Evolutionary conservation across 2,329 filamentous ascomycete species (phyloP).

Genomic region (Venturia carpophila): DNA sequence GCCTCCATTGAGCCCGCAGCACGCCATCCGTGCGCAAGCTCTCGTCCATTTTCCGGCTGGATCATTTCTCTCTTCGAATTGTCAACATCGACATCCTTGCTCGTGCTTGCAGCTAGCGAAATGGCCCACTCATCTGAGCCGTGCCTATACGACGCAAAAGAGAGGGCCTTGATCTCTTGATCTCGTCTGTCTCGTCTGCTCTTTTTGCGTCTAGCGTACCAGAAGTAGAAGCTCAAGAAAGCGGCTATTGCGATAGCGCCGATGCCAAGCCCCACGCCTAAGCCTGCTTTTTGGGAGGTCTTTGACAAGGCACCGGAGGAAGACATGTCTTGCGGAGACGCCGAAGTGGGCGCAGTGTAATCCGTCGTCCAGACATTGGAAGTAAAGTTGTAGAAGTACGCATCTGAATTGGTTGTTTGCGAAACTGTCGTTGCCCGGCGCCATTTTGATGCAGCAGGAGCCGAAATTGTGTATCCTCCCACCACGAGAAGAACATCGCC

Average conservation of each 20-base stretch:
- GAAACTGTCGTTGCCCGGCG: conserved; percentile 24
- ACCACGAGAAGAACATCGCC: conserved; percentile 54
- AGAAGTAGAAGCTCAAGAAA: conserved; percentile 37
- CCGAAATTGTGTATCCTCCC: conserved; percentile 49
- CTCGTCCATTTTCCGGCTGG: not conserved
- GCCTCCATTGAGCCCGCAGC: conserved; percentile 26
- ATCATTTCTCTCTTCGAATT: not conserved
- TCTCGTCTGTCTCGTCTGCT: conserved; percentile 41
- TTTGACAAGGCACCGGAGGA: conserved; percentile 33
- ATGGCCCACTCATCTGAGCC: conserved; percentile 14
- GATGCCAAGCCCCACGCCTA: conserved; percentile 39
- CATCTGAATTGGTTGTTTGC: conserved; percentile 35
- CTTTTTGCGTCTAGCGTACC: conserved; percentile 37
- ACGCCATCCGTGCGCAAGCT: not conserved
- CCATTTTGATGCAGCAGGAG: conserved; percentile 29
- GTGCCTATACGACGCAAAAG: conserved; percentile 41
- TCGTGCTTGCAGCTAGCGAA: not conserved
- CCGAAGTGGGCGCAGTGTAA: conserved; percentile 44
- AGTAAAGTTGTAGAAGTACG: conserved; percentile 54
- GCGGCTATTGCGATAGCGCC: conserved; percentile 36
- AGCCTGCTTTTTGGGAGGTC: conserved; percentile 38
- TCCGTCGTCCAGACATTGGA: conserved; percentile 51
- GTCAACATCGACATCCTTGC: not conserved
- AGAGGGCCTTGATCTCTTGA: conserved; percentile 46
- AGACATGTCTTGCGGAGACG: conserved; percentile 18